A percentile compares a stretch with the other conserved stretches of the same genome.
Evolutionary conservation across 2,329 filamentous ascomycete species (phyloP).

Genomic region (Pezicula neosporulosa): DNA sequence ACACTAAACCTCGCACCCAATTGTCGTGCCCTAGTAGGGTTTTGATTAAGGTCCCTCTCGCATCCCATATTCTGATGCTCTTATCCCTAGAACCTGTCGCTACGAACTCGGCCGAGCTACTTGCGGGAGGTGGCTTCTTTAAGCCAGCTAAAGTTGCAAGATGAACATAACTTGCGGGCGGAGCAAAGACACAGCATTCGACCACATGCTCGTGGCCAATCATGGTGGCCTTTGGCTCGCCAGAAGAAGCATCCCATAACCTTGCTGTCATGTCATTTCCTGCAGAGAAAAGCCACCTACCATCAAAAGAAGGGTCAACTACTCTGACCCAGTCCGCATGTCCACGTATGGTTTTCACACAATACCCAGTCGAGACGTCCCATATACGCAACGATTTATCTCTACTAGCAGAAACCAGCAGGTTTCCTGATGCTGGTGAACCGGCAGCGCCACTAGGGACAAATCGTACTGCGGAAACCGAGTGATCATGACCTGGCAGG

Average conservation of each 20-base stretch:
- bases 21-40: slow-evolving; percentile 88
- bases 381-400: slow-evolving; percentile 85
- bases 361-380: slow-evolving; percentile 92
- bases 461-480: slow-evolving; percentile 83
- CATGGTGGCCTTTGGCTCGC: slow-evolving; percentile 75
- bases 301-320: slow-evolving; percentile 78
- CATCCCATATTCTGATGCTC: slow-evolving; percentile 85
- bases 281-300: slow-evolving; percentile 76
- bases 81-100: slow-evolving; percentile 90
- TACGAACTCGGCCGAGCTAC: slow-evolving; percentile 79
- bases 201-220: slow-evolving; percentile 84
- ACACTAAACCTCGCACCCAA: slow-evolving; percentile 83
- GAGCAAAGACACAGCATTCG: slow-evolving; percentile 84
- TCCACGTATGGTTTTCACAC: slow-evolving; percentile 82
- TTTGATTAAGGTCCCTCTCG: slow-evolving; percentile 78
- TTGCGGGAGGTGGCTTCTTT: slow-evolving; percentile 74
- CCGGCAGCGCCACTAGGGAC: slow-evolving; percentile 80
- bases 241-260: slow-evolving; percentile 76
- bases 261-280: slow-evolving; percentile 79
- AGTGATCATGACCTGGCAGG: slow-evolving; percentile 87
- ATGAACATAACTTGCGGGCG: slow-evolving; percentile 72
- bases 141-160: slow-evolving; percentile 74
- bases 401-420: slow-evolving; percentile 81
- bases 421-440: slow-evolving; percentile 74
- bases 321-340: slow-evolving; percentile 92